Evolutionary conservation across 805 yeast genomes (phyloP).

Genomic region (Wickerhamomyces queroliae): DNA sequence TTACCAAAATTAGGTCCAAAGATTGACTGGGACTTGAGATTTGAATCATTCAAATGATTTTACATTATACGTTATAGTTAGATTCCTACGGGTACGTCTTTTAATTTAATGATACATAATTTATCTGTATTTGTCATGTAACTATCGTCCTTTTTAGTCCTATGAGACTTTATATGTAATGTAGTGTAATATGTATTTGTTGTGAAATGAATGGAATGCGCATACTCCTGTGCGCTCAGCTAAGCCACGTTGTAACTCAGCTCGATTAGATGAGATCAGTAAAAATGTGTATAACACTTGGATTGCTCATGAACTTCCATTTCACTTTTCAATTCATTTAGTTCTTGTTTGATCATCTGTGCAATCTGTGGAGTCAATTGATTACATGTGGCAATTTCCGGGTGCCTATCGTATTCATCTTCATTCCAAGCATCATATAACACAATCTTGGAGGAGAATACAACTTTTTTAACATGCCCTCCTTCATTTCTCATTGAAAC

Average conservation of each 20-base stretch:
- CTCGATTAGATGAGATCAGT: conserved; percentile 28
- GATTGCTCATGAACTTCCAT: conserved; percentile 85
- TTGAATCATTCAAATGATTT: conserved; percentile 40
- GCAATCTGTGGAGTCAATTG: conserved; percentile 84
- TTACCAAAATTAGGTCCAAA: conserved; percentile 85
- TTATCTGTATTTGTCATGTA: no score
- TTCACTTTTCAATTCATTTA: conserved; percentile 68
- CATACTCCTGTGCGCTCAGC: no score
- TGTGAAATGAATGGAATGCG: background rate
- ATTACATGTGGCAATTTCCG: conserved; percentile 90
- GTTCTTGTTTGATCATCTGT: conserved; percentile 77
- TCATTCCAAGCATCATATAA: conserved; percentile 81
- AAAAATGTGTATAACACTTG: conserved; percentile 77
- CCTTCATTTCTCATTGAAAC: background rate
- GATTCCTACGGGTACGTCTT: no score
- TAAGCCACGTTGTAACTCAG: no score
- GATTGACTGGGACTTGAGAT: conserved; percentile 95
- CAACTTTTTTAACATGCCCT: conserved; percentile 27
- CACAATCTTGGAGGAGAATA: conserved; percentile 76
- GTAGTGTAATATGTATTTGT: no score
- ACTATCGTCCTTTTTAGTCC: background rate
- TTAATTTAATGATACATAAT: no score
- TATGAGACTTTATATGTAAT: no score
- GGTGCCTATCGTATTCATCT: conserved; percentile 86
- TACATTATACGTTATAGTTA: no score